Evolutionary conservation across 2,329 filamentous ascomycete genomes (phyloP).

Genomic region (Lizonia empirigonia): DNA sequence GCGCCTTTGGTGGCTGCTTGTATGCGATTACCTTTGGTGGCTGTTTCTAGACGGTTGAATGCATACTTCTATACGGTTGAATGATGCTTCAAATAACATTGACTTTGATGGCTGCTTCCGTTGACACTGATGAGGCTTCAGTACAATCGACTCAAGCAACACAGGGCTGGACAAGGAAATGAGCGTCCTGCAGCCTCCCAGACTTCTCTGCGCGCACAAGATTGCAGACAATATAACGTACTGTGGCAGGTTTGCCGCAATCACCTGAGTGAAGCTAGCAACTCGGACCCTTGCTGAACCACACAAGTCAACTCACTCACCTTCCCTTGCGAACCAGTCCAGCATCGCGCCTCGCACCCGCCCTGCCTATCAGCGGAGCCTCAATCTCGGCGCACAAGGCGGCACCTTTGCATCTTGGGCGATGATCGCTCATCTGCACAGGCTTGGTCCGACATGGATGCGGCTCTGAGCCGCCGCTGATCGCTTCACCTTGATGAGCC

Average conservation of each 20-base stretch:
- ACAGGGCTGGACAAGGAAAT: background rate
- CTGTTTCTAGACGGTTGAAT: too few species aligned
- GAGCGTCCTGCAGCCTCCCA: background rate
- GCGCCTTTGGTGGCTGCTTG: too few species aligned
- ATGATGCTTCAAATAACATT: too few species aligned
- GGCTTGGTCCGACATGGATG: conserved; percentile 1
- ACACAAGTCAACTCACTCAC: conserved; percentile 8
- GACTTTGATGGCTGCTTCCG: too few species aligned
- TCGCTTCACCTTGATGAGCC: conserved; percentile 12
- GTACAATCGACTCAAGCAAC: background rate
- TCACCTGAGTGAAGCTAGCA: conserved; percentile 1
- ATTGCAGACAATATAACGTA: conserved; percentile 1
- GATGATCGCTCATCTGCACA: conserved; percentile 4
- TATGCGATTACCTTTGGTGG: too few species aligned
- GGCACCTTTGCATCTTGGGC: background rate
- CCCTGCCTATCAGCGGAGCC: conserved; percentile 18
- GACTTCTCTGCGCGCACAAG: conserved; percentile 1
- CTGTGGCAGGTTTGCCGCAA: conserved; percentile 1
- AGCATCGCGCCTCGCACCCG: background rate
- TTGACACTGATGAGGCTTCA: too few species aligned
- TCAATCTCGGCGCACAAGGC: conserved; percentile 3
- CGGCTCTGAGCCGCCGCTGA: conserved; percentile 8
- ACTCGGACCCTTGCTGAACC: conserved; percentile 11
- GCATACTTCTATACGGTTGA: too few species aligned
- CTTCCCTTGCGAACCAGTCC: conserved; percentile 8